Evolutionary conservation across 305 asterid species (phyloP).

Genomic region (Solanum hybrid): DNA sequence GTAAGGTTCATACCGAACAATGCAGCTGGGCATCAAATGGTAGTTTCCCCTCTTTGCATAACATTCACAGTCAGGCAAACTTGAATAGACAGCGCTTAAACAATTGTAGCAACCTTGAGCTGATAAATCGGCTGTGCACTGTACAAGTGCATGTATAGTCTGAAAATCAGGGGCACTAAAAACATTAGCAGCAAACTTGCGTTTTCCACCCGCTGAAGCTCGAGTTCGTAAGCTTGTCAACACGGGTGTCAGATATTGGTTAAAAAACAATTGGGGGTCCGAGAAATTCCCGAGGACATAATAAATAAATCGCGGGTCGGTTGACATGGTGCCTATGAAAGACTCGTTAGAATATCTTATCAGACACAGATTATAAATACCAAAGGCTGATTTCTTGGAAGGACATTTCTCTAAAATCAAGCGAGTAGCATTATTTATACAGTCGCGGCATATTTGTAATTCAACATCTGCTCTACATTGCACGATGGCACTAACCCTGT

Average conservation of each 20-base stretch:
- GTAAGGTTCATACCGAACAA: not conserved
- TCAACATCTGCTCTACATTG: conserved; percentile 21
- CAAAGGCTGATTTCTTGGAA: not conserved
- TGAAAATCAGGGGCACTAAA: not conserved
- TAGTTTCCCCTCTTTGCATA: conserved; percentile 6
- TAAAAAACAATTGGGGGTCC: not conserved
- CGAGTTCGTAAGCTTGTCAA: not conserved
- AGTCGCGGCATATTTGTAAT: not conserved
- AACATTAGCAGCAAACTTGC: not conserved
- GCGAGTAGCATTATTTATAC: not conserved
- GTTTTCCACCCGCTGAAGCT: not conserved
- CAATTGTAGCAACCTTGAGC: conserved; percentile 6
- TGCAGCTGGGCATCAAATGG: conserved; percentile 2
- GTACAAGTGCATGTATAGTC: conserved; percentile 4
- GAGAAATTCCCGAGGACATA: not conserved
- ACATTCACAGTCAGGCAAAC: not conserved
- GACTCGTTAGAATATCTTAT: conserved; percentile 10
- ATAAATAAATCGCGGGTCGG: not conserved
- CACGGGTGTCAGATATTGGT: not conserved
- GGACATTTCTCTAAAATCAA: conserved; percentile 9
- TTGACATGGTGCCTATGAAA: not conserved
- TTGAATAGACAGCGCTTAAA: not conserved
- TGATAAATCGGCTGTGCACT: conserved; percentile 20
- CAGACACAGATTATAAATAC: conserved; percentile 12
- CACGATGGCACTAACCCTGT: not conserved